Evolutionary conservation across 331 rosid genomes (phyloP).

Genomic region (Saraca asoca): DNA sequence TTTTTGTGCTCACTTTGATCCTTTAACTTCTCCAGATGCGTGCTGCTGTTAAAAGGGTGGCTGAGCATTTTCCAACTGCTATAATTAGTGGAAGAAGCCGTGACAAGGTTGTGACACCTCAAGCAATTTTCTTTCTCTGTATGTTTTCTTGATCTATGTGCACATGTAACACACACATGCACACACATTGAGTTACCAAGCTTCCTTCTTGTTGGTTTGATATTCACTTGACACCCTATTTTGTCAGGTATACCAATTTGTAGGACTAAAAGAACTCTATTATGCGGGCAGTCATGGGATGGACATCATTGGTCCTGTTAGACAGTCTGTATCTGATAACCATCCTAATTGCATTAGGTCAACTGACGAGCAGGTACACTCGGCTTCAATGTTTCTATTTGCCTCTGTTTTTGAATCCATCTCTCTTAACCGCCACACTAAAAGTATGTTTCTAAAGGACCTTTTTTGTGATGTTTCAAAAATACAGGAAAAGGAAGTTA

Average conservation of each 20-base stretch:
- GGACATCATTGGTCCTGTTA: slow-evolving; percentile 89
- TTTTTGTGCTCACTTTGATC: slow-evolving; percentile 27
- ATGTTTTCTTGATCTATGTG: background rate
- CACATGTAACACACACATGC: too few species aligned
- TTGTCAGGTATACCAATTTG: slow-evolving; percentile 77
- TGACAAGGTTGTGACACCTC: slow-evolving; percentile 61
- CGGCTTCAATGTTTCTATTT: slow-evolving; percentile 20
- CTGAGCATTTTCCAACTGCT: slow-evolving; percentile 88
- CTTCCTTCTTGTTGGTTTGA: slow-evolving; percentile 26
- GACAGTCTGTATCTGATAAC: slow-evolving; percentile 54
- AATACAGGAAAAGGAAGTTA: slow-evolving; percentile 80
- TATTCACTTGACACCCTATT: slow-evolving; percentile 26
- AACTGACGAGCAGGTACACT: slow-evolving; percentile 65
- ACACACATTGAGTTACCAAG: background rate
- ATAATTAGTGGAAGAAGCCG: slow-evolving; percentile 98
- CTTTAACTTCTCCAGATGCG: slow-evolving; percentile 69
- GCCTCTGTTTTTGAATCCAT: background rate
- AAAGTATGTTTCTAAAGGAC: background rate
- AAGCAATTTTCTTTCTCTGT: background rate
- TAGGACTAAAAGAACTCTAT: slow-evolving; percentile 82
- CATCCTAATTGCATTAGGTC: slow-evolving; percentile 48
- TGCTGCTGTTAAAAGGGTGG: slow-evolving; percentile 71
- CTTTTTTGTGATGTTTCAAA: slow-evolving; percentile 9
- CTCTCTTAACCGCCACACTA: slow-evolving; percentile 1
- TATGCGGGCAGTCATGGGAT: slow-evolving; percentile 99